These are phyloP conservation scores for Zasmidium cellare DNA, from an alignment of 2,329 filamentous ascomycete genomes.

Conservation along the genomic window DNA sequence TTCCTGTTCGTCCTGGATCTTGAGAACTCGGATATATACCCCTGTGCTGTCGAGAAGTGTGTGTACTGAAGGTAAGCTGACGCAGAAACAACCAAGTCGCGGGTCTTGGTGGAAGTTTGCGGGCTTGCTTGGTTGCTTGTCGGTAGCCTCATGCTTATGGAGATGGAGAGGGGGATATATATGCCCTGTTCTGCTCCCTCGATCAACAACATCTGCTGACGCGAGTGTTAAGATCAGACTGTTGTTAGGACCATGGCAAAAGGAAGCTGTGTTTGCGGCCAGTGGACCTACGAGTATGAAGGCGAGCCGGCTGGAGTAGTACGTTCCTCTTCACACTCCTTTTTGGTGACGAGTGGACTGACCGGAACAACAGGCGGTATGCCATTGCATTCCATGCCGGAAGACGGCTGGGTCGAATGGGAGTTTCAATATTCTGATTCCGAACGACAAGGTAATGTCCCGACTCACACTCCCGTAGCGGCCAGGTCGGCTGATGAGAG, in stretches of 20 bases:
- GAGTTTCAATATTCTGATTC: conserved; percentile 31
- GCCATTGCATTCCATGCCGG: conserved; percentile 34
- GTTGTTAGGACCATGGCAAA: conserved; percentile 19
- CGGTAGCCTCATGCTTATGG: no score
- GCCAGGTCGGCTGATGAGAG: conserved; percentile 2
- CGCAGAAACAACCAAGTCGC: no score
- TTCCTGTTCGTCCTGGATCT: no score
- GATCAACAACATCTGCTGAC: no score
- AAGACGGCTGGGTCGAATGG: conserved; percentile 35
- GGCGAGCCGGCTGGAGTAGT: conserved; percentile 32
- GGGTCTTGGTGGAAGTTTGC: no score
- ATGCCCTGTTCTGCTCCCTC: no score
- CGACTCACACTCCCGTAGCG: neutral
- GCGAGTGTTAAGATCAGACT: no score
- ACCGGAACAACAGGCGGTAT: conserved; percentile 18
- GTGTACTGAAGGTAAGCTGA: no score
- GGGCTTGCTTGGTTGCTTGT: no score
- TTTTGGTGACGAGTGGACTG: neutral
- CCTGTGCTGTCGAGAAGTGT: no score
- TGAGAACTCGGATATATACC: no score
- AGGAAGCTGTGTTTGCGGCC: conserved; percentile 34
- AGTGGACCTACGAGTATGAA: conserved; percentile 37
- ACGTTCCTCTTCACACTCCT: conserved; percentile 5
- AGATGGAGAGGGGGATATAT: neutral
- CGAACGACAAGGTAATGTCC: conserved; percentile 28